A percentile compares a stretch with the other conserved stretches of the same genome.
Evolutionary conservation across 805 yeast species (phyloP).

Genomic region (Metschnikowia borealis): DNA sequence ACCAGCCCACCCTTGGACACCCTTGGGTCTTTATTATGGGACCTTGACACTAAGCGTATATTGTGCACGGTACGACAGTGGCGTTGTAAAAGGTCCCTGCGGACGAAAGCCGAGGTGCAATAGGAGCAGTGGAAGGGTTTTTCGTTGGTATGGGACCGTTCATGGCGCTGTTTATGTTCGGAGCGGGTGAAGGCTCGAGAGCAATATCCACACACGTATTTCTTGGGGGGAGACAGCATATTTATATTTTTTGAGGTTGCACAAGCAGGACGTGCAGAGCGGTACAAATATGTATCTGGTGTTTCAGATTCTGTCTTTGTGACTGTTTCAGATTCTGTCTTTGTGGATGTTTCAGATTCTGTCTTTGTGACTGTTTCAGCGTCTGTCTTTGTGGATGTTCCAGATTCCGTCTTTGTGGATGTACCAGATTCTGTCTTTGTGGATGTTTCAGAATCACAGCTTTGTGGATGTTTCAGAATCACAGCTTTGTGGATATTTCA

Average conservation of each 20-base stretch:
- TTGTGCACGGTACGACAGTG: constrained; percentile 77
- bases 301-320: background rate
- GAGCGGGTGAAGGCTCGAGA: constrained; percentile 76
- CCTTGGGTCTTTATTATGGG: background rate
- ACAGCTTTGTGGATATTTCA: background rate
- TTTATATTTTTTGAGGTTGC: background rate
- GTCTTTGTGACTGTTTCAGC: no score
- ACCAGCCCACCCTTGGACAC: constrained; percentile 1
- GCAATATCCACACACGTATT: constrained; percentile 75
- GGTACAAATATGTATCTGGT: background rate
- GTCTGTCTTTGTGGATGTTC: no score
- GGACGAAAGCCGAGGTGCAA: constrained; percentile 69
- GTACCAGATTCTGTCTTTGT: no score
- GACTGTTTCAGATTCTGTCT: no score
- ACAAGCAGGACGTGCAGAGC: background rate
- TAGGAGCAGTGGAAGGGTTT: constrained; percentile 73
- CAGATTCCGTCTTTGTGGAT: no score
- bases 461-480: background rate
- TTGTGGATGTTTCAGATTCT: no score
- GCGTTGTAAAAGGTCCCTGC: constrained; percentile 72
- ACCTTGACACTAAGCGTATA: constrained; percentile 17
- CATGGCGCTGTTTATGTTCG: constrained; percentile 76
- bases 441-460: background rate
- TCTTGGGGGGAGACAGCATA: constrained; percentile 42
- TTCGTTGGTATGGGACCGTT: constrained; percentile 74